These are phyloP conservation scores for Aspergillus pseudoterreus DNA, from an alignment of 2,329 filamentous ascomycete genomes.

Conservation along the genomic window DNA sequence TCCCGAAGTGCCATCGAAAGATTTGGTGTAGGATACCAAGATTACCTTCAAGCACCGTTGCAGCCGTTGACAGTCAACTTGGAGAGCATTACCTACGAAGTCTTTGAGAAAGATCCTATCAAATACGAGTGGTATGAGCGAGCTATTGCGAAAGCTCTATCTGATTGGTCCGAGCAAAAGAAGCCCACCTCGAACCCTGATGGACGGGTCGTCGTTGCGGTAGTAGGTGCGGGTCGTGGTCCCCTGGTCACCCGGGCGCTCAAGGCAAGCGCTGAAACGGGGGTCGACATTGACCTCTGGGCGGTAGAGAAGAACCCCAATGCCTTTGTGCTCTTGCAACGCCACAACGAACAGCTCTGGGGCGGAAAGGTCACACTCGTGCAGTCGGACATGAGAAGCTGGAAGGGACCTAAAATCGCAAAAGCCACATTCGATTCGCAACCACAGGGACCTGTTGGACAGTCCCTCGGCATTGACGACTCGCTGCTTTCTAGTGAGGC, in stretches of 20 bases:
- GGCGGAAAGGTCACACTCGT: slow-evolving; percentile 75
- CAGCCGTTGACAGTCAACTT: slow-evolving; percentile 95
- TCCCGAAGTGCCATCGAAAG: slow-evolving; percentile 60
- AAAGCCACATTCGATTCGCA: slow-evolving; percentile 8
- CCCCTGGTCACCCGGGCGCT: slow-evolving; percentile 86
- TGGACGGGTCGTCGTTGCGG: slow-evolving; percentile 76
- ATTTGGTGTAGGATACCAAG: slow-evolving; percentile 74
- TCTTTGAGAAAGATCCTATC: slow-evolving; percentile 96
- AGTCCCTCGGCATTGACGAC: slow-evolving; percentile 31
- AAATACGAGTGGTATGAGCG: slow-evolving; percentile 96
- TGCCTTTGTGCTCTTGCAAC: slow-evolving; percentile 85
- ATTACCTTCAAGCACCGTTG: slow-evolving; percentile 91
- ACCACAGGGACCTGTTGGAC: slow-evolving; percentile 25
- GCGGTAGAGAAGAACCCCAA: slow-evolving; percentile 98
- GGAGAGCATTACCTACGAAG: slow-evolving; percentile 95
- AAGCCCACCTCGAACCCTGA: slow-evolving; percentile 71
- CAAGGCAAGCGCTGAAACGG: slow-evolving; percentile 70
- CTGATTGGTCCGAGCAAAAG: slow-evolving; percentile 69
- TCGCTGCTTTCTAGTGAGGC: slow-evolving; percentile 18
- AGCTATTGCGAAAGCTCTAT: slow-evolving; percentile 75
- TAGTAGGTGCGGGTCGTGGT: slow-evolving; percentile 88
- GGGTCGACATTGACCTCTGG: slow-evolving; percentile 79
- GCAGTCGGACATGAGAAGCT: slow-evolving; percentile 95
- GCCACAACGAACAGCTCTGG: slow-evolving; percentile 84
- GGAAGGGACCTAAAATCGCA: slow-evolving; percentile 68